These are phyloP conservation scores for Tolypocladium endophyticum DNA, from an alignment of 2,329 filamentous ascomycete genomes.

Conservation along the genomic window DNA sequence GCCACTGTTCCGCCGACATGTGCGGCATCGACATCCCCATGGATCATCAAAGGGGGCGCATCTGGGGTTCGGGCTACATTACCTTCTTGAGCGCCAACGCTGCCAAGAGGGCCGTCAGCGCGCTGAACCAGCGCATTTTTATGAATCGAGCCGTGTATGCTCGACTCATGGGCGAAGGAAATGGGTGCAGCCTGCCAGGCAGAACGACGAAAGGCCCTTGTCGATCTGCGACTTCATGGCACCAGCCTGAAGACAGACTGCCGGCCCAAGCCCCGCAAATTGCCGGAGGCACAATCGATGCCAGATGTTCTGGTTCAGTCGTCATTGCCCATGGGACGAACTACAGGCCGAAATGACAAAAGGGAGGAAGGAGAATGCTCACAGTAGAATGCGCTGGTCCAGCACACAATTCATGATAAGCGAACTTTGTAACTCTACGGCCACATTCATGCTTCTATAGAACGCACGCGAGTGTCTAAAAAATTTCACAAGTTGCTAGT, in stretches of 20 bases:
- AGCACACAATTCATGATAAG: too few relatives aligned
- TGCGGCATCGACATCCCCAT: slow-evolving; percentile 14
- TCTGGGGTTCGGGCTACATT: slow-evolving; percentile 16
- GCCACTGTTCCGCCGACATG: slow-evolving; percentile 9
- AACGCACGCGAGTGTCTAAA: not conserved
- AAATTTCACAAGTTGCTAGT: not conserved
- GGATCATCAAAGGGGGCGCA: slow-evolving; percentile 9
- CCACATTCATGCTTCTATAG: not conserved
- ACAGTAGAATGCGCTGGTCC: not conserved
- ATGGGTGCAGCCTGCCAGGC: slow-evolving; percentile 1
- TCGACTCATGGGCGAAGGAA: slow-evolving; percentile 9
- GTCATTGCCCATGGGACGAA: slow-evolving; percentile 2
- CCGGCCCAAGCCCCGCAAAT: not conserved
- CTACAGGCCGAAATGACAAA: not conserved
- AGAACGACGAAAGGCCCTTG: not conserved
- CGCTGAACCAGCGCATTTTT: slow-evolving; percentile 15
- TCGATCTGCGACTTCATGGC: not conserved
- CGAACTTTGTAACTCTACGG: not conserved
- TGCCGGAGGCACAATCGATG: not conserved
- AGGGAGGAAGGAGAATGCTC: not conserved
- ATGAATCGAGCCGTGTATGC: slow-evolving; percentile 13
- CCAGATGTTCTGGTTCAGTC: not conserved
- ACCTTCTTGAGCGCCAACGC: slow-evolving; percentile 11
- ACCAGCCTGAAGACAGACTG: not conserved
- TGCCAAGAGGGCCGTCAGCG: slow-evolving; percentile 12